Percentiles rank a stretch among this genome's conserved stretches.
These are phyloP conservation scores for Diutina mesorugosa DNA, from an alignment of 1,139 yeast genomes.

Conservation along the genomic window DNA sequence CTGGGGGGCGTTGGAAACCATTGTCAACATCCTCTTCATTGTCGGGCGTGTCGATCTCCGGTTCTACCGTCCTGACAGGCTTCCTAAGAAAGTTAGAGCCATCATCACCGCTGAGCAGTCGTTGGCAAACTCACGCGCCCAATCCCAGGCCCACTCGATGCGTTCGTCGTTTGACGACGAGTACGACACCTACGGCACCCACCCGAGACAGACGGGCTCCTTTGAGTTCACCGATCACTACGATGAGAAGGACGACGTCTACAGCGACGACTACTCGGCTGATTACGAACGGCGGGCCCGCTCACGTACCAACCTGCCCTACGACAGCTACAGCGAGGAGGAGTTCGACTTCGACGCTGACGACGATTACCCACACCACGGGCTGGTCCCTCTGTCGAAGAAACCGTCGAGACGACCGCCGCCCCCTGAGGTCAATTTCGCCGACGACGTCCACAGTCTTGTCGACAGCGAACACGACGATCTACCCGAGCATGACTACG, in stretches of 20 bases:
- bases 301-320: not conserved
- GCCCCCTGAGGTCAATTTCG: not conserved
- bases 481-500: not conserved
- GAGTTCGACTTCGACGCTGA: not conserved
- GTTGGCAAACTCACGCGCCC: not conserved
- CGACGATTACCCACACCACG: not conserved
- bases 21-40: not conserved
- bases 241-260: not conserved
- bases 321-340: not conserved
- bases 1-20: constrained; percentile 1
- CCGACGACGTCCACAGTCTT: not conserved
- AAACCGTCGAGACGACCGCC: not conserved
- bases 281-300: not conserved
- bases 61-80: constrained; percentile 2
- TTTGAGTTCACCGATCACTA: not conserved
- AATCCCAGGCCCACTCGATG: not conserved
- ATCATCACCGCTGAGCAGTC: constrained; percentile 31
- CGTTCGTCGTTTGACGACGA: not conserved
- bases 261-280: not conserved
- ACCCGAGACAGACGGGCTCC: not conserved
- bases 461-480: not conserved
- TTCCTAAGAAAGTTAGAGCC: constrained; percentile 4
- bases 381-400: not conserved
- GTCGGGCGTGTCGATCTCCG: constrained; percentile 1
- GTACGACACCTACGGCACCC: not conserved